Conservation (phyloP, 1,139 yeast species). For the Protomyces pachydermus region DNA sequence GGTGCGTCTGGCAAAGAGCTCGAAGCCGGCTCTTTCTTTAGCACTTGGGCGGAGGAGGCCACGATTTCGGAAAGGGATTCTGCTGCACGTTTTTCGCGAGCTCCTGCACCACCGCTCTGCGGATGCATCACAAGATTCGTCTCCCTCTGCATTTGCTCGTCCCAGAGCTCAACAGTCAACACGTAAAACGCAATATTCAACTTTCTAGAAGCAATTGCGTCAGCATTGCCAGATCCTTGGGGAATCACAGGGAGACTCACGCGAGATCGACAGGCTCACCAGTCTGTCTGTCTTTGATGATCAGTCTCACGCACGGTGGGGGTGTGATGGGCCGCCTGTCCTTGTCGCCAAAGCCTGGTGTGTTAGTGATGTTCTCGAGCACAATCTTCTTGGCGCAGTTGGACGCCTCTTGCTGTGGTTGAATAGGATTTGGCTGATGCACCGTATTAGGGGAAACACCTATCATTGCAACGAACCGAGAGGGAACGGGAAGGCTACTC, state of each 20-base stretch:
- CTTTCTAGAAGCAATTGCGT: conserved; percentile 1
- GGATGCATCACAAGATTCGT: conserved; percentile 36
- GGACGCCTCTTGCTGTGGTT: too few relatives aligned
- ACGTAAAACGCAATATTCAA: conserved; percentile 40
- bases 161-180: conserved; percentile 43
- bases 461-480: not conserved
- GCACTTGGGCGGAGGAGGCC: not conserved
- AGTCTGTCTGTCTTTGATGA: conserved; percentile 37
- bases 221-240: not conserved
- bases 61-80: not conserved
- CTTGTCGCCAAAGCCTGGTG: conserved; percentile 19
- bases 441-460: too few relatives aligned
- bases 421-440: too few relatives aligned
- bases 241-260: not conserved
- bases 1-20: not conserved
- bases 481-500: not conserved
- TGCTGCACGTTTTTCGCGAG: not conserved
- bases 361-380: too few relatives aligned
- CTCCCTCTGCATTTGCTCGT: conserved; percentile 40
- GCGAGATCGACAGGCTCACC: conserved; percentile 33
- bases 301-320: conserved; percentile 44
- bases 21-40: too few relatives aligned
- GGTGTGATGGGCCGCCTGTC: conserved; percentile 47
- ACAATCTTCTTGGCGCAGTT: too few relatives aligned
- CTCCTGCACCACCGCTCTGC: not conserved